Evolutionary conservation across 495 filamentous ascomycete species (phyloP).

Genomic region (Talaromyces liani): DNA sequence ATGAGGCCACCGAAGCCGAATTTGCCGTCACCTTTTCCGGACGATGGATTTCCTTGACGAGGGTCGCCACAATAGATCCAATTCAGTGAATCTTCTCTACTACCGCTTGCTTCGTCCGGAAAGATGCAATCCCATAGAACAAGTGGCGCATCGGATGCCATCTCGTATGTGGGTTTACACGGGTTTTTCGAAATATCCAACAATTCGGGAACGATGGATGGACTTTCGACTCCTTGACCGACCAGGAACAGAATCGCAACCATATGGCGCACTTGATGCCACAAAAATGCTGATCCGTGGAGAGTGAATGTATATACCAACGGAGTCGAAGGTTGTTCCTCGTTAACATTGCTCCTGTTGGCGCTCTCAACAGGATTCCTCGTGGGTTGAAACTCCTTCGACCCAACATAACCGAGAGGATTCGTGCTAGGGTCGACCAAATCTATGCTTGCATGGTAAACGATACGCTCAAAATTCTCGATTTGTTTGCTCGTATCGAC

Average conservation of each 20-base stretch:
- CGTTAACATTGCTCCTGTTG: constrained; percentile 15
- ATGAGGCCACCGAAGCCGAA: constrained; percentile 61
- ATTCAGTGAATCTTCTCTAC: constrained; percentile 54
- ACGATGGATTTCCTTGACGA: constrained; percentile 23
- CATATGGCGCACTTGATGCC: constrained; percentile 97
- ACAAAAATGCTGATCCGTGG: constrained; percentile 88
- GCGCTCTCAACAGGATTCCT: constrained; percentile 8
- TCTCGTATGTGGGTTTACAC: constrained; percentile 71
- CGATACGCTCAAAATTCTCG: constrained; percentile 66
- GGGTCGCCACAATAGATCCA: constrained; percentile 71
- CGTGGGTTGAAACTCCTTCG: constrained; percentile 25
- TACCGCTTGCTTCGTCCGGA: constrained; percentile 46
- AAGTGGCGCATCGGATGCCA: constrained; percentile 81
- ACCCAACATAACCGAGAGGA: constrained; percentile 29
- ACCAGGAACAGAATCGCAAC: constrained; percentile 78
- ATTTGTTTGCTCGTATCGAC: constrained; percentile 81
- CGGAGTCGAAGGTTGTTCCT: constrained; percentile 25
- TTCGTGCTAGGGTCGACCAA: constrained; percentile 47
- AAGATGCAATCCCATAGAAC: constrained; percentile 96
- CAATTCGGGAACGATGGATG: constrained; percentile 61
- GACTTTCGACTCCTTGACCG: constrained; percentile 80
- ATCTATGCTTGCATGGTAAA: constrained; percentile 71
- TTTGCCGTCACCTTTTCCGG: constrained; percentile 39
- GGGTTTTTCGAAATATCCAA: constrained; percentile 65
- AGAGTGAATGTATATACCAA: constrained; percentile 82